Evolutionary conservation across 805 yeast species (phyloP).

Genomic region (Starmerella etchellsii): DNA sequence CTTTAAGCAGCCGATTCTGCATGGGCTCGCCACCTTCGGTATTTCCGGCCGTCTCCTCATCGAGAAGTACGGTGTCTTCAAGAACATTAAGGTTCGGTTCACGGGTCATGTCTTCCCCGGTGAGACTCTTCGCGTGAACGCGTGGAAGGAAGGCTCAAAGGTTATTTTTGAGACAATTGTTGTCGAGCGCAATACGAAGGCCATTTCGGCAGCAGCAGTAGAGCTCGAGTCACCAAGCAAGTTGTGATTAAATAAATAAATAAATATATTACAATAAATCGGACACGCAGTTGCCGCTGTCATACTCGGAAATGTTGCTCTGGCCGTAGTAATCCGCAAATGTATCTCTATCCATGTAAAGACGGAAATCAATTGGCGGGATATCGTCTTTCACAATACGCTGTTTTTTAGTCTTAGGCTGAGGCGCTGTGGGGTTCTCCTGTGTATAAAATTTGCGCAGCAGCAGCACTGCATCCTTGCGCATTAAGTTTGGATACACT

Average conservation of each 20-base stretch:
- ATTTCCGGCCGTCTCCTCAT: conserved; percentile 59
- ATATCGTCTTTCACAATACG: conserved; percentile 36
- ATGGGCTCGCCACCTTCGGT: conserved; percentile 85
- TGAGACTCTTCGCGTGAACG: conserved; percentile 63
- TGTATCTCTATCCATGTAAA: conserved; percentile 39
- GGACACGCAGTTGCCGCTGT: conserved; percentile 1
- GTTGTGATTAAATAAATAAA: conserved; percentile 16
- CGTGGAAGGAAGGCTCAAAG: conserved; percentile 68
- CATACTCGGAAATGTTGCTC: conserved; percentile 23
- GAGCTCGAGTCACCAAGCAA: conserved; percentile 32
- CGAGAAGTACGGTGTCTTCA: conserved; percentile 69
- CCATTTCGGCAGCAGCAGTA: conserved; percentile 78
- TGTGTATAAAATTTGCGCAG: conserved; percentile 72
- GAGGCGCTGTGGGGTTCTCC: conserved; percentile 79
- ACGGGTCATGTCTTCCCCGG: conserved; percentile 91
- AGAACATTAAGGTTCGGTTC: conserved; percentile 81
- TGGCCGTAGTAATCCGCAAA: conserved; percentile 42
- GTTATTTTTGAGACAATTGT: conserved; percentile 73
- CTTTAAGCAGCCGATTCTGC: conserved; percentile 76
- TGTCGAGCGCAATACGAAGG: conserved; percentile 63
- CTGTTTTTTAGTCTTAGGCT: conserved; percentile 56
- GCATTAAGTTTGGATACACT: conserved; percentile 62
- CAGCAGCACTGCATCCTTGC: conserved; percentile 72
- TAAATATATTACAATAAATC: neutral
- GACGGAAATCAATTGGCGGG: conserved; percentile 44